Conservation (phyloP, 1,139 yeast genomes). For the Arxiozyma slooffiae region DNA sequence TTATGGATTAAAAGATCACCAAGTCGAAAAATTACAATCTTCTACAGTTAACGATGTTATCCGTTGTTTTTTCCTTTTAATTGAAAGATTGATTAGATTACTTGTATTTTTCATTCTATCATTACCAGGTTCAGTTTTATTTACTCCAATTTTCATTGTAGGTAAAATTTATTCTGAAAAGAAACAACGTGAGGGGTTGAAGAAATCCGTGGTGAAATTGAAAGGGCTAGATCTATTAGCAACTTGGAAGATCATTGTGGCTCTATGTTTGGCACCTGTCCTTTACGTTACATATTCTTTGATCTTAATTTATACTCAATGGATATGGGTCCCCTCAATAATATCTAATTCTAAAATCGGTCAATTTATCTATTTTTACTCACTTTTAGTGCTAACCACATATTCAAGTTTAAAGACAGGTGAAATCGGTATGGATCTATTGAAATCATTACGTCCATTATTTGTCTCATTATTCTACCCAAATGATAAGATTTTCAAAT, state of each 20-base stretch:
- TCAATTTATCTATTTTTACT: conserved; percentile 29
- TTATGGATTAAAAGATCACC: conserved; percentile 79
- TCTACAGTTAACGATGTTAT: conserved; percentile 42
- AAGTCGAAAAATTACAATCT: conserved; percentile 47
- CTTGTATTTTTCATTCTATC: conserved; percentile 49
- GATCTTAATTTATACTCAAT: conserved; percentile 38
- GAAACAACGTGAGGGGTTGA: conserved; percentile 72
- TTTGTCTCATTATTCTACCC: conserved; percentile 59
- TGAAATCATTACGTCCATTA: conserved; percentile 74
- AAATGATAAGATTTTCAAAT: conserved; percentile 34
- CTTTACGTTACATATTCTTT: conserved; percentile 72
- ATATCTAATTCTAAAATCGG: conserved; percentile 16
- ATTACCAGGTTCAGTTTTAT: conserved; percentile 75
- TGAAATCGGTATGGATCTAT: conserved; percentile 83
- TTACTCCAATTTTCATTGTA: conserved; percentile 79
- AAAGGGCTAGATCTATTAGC: conserved; percentile 89
- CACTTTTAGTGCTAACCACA: conserved; percentile 53
- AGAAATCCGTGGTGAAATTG: conserved; percentile 82
- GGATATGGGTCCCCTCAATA: conserved; percentile 8
- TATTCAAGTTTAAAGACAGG: conserved; percentile 85
- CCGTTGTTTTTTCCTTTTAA: conserved; percentile 39
- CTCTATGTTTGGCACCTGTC: conserved; percentile 82
- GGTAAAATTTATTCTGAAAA: conserved; percentile 60
- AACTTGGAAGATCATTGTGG: conserved; percentile 88
- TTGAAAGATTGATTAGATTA: conserved; percentile 47